A percentile compares a stretch with the other conserved stretches of the same genome.
Conservation (phyloP, 208 protist species). For the Trypanosoma boissoni region DNA sequence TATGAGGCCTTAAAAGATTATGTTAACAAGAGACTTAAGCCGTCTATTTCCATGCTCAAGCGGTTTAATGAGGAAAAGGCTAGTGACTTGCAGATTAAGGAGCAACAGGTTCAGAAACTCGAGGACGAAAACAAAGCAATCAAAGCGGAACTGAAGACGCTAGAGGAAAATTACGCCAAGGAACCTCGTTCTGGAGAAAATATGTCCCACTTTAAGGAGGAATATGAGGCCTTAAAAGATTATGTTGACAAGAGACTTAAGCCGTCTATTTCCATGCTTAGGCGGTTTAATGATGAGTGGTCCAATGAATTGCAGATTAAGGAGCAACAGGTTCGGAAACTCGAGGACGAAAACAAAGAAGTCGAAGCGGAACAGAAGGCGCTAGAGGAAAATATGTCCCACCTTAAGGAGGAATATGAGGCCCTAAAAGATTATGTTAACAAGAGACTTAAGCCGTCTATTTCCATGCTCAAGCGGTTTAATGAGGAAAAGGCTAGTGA, state of each 20-base stretch:
- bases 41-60: too few species aligned
- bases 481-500: too few species aligned
- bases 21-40: too few species aligned
- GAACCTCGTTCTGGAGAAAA: too few species aligned
- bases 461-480: too few species aligned
- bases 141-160: too few species aligned
- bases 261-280: constrained; percentile 20
- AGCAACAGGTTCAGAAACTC: not conserved
- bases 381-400: too few species aligned
- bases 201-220: constrained; percentile 20
- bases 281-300: constrained; percentile 22
- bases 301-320: constrained; percentile 23
- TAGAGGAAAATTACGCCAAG: too few species aligned
- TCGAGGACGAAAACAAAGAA: constrained; percentile 22
- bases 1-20: too few species aligned
- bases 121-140: constrained; percentile 1
- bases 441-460: too few species aligned
- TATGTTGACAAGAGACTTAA: constrained; percentile 31
- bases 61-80: too few species aligned
- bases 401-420: constrained; percentile 21
- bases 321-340: constrained; percentile 24
- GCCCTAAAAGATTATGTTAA: too few species aligned
- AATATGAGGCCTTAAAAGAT: constrained; percentile 25
- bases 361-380: constrained; percentile 28
- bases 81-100: not conserved